Base-by-base conservation (phyloP, 2,329 filamentous ascomycete species). In the Blastomyces percursus region DNA sequence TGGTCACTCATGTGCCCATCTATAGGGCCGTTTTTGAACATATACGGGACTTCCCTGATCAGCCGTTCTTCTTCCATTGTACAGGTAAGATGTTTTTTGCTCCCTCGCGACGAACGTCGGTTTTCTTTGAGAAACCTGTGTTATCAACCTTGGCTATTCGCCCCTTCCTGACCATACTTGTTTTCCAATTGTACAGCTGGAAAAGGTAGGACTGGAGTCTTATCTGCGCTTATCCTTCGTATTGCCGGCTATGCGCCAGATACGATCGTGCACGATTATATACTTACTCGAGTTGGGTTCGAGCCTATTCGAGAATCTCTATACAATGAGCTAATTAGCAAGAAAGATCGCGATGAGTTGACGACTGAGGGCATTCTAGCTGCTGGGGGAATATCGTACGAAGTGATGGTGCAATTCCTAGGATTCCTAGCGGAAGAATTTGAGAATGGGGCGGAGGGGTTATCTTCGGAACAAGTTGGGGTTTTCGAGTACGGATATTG, bases 151-250 rank as follows among this genome's bases (percentile, higher is more conserved):
- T 51, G 24, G 11, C 14, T 9, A 2, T 60, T 35, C 27, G 12
- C 12, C 24, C 27, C 9, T 44, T 35, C 11, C 24, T 27, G n/a
- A 21, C 54, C 52, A 32, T 27, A 40, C 35, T 35, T 16, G 14
- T 40, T 24, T 32, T 59, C 59, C 46, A 42, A 14, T 19, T 14
- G 30, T 30, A 30, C 51, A 65, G 63, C 44, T 14, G 89, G 89
- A 12, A 92, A 91, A 74, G 89, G 91, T 72, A 80, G 88, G 44
- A 91, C 89, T 0, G 89, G 88, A 1, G 80, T 91, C 4, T 74
- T 90, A 46, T 82, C 84, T 56, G 88, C 86, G 2, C 68, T 92
- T 44, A 71, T 91, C 9, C 78, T 90, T 38, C 75, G 81, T 38
- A 77, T 90, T 32, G 84, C 84, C 11, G 85, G 85, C 5, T 84